A percentile compares a stretch with the other conserved stretches of the same genome.
Conservation (phyloP, 176 grass and related monocot genomes). For the Aegilops tauschii region DNA sequence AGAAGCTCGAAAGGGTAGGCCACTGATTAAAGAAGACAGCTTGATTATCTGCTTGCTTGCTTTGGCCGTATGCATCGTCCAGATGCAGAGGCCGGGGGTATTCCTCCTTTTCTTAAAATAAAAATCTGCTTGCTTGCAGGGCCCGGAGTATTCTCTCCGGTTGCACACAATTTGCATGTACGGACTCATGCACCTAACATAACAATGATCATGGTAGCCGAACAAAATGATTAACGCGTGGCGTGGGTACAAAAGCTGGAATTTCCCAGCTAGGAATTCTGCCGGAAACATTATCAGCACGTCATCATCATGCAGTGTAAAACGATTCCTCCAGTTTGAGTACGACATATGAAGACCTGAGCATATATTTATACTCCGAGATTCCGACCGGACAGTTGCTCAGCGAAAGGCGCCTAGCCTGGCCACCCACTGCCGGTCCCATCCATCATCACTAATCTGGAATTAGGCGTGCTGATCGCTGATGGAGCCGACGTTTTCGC, state of each 20-base stretch:
- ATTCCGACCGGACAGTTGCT: slow-evolving; percentile 24
- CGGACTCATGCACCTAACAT: not conserved
- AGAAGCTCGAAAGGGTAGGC: too few species aligned
- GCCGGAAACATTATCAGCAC: not conserved
- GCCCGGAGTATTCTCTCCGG: not conserved
- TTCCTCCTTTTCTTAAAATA: too few species aligned
- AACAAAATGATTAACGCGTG: not conserved
- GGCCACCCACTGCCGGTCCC: not conserved
- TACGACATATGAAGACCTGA: not conserved
- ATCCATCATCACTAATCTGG: not conserved
- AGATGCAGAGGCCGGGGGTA: too few species aligned
- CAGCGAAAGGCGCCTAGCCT: not conserved
- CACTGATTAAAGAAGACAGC: too few species aligned
- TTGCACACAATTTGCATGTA: not conserved
- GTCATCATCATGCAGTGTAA: not conserved
- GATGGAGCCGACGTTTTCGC: not conserved
- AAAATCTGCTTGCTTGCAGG: not conserved
- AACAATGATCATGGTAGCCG: not conserved
- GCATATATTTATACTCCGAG: not conserved
- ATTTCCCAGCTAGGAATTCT: not conserved
- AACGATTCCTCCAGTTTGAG: slow-evolving; percentile 1
- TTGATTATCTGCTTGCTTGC: not conserved
- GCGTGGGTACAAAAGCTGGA: not conserved
- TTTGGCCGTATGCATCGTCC: too few species aligned
- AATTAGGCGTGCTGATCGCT: not conserved